Evolutionary conservation across 2,329 filamentous ascomycete species (phyloP).

Genomic region (Mycosphaerella sp.): DNA sequence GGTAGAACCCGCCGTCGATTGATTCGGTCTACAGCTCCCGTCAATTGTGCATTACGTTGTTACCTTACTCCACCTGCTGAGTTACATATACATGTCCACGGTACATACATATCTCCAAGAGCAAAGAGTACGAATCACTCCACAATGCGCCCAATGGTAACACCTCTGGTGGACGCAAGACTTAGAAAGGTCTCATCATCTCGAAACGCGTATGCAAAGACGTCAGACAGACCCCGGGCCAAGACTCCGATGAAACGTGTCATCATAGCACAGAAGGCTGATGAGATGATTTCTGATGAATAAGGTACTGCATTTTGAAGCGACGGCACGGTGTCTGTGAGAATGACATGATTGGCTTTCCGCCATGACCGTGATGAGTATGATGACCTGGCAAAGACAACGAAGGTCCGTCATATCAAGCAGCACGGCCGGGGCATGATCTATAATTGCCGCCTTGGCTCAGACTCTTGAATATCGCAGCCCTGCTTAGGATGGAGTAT

Average conservation of each 20-base stretch:
- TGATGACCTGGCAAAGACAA: neutral
- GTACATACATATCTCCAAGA: neutral
- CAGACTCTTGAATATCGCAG: slow-evolving; percentile 7
- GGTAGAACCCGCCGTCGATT: too few species aligned
- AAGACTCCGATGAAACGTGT: neutral
- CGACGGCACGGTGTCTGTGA: neutral
- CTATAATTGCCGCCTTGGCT: slow-evolving; percentile 16
- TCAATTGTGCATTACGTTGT: too few species aligned
- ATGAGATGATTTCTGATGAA: neutral
- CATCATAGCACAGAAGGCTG: neutral
- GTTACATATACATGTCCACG: neutral
- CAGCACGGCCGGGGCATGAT: slow-evolving; percentile 10
- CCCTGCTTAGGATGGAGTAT: neutral
- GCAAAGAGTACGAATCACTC: neutral
- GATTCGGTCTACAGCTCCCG: too few species aligned
- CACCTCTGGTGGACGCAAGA: neutral
- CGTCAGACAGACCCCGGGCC: neutral
- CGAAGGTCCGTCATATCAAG: slow-evolving; percentile 2
- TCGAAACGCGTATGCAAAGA: neutral
- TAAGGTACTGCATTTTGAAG: neutral
- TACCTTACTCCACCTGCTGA: neutral
- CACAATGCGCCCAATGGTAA: neutral
- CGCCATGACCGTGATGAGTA: neutral
- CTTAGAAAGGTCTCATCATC: neutral
- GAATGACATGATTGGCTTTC: neutral